Conservation (phyloP, 2,329 filamentous ascomycete species). For the Verticillium klebahnii region DNA sequence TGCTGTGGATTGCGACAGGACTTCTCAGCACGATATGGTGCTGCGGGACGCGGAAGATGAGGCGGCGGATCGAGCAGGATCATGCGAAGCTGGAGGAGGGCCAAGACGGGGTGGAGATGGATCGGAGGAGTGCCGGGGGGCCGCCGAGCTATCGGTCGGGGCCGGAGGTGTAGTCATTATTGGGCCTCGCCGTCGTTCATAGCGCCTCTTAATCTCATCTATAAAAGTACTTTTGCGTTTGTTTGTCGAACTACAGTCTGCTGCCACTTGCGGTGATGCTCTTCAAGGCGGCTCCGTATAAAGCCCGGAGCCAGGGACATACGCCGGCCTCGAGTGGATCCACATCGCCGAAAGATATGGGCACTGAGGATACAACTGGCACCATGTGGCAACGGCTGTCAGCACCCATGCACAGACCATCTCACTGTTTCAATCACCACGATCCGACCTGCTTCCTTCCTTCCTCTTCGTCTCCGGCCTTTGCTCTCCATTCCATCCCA, state of each 20-base stretch:
- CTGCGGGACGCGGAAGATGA: background rate
- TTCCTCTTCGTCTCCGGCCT: background rate
- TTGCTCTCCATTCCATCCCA: background rate
- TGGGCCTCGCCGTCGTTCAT: background rate
- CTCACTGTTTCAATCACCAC: background rate
- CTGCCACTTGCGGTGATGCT: too few species aligned
- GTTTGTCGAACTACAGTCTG: too few species aligned
- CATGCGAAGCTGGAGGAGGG: background rate
- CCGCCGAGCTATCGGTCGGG: background rate
- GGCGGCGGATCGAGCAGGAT: background rate
- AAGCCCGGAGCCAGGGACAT: too few species aligned
- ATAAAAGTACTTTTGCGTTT: too few species aligned
- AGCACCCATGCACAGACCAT: background rate
- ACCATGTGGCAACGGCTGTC: background rate
- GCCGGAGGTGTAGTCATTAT: background rate
- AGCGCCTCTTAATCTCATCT: background rate
- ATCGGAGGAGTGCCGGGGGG: background rate
- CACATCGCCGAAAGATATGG: too few species aligned
- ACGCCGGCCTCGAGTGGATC: too few species aligned
- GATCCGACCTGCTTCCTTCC: background rate
- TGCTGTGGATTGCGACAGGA: slow-evolving; percentile 1
- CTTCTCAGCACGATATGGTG: background rate
- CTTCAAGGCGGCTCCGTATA: too few species aligned
- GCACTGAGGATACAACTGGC: background rate
- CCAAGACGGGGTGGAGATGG: background rate